Percentiles rank a stretch among this genome's conserved stretches.
Conservation (phyloP, 352 stramenopile species). For the Phytophthora podocarpi region DNA sequence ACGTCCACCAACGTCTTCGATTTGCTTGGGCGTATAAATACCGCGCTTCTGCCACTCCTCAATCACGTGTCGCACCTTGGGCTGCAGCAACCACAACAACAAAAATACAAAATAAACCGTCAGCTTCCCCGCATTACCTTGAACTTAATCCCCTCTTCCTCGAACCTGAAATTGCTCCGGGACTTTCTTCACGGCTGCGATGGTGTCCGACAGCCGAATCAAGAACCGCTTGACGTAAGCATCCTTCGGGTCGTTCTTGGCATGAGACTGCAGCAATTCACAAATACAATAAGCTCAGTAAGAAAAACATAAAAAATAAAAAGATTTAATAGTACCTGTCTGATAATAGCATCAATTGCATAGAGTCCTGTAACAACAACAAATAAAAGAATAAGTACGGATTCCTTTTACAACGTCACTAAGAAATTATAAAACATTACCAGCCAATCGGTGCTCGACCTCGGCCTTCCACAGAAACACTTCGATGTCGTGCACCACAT, state of each 20-base stretch:
- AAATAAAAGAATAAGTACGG: constrained; percentile 3
- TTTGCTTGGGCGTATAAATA: constrained; percentile 66
- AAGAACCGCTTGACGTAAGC: constrained; percentile 80
- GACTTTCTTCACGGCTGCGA: constrained; percentile 73
- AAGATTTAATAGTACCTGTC: constrained; percentile 46
- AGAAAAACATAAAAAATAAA: background rate
- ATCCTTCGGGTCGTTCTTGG: constrained; percentile 69
- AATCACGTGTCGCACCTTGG: constrained; percentile 70
- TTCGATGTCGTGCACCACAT: constrained; percentile 87
- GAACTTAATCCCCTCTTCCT: background rate
- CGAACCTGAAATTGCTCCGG: constrained; percentile 63
- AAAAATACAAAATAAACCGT: constrained; percentile 8
- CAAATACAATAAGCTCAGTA: background rate
- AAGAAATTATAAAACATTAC: constrained; percentile 32
- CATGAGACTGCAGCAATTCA: constrained; percentile 50
- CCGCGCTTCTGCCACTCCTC: constrained; percentile 80
- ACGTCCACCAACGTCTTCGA: constrained; percentile 65
- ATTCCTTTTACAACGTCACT: background rate
- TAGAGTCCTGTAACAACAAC: constrained; percentile 60
- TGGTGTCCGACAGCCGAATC: constrained; percentile 76
- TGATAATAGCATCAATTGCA: constrained; percentile 84
- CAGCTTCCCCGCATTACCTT: background rate
- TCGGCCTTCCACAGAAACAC: constrained; percentile 86
- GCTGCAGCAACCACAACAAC: constrained; percentile 24
- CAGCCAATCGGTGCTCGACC: constrained; percentile 79